Conservation (phyloP, 2,329 filamentous ascomycete species). For the Mariannaea elegans region DNA sequence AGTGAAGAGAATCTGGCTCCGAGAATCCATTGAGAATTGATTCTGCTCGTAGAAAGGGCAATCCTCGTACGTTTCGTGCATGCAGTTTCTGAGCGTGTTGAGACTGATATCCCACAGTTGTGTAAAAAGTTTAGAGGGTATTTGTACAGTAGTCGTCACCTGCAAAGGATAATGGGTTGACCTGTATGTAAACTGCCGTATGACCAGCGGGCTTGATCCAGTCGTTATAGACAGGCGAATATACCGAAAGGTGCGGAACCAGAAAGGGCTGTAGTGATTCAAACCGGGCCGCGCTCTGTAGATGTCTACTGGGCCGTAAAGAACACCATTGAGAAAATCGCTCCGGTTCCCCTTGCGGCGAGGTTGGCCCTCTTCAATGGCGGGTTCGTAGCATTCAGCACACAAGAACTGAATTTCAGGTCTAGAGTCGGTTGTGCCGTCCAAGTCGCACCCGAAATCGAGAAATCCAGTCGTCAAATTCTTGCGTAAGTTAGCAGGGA, state of each 20-base stretch:
- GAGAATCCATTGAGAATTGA: constrained; percentile 20
- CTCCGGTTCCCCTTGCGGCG: constrained; percentile 7
- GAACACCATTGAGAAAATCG: constrained; percentile 5
- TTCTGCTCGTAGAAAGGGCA: constrained; percentile 20
- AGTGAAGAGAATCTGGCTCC: constrained; percentile 17
- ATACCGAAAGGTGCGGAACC: constrained; percentile 19
- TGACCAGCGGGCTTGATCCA: not conserved
- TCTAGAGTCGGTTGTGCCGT: not conserved
- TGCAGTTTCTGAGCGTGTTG: constrained; percentile 16
- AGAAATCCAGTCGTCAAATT: constrained; percentile 7
- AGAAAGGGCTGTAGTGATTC: constrained; percentile 18
- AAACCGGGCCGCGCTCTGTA: not conserved
- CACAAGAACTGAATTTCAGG: constrained; percentile 1
- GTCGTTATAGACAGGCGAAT: constrained; percentile 6
- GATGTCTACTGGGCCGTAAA: constrained; percentile 8
- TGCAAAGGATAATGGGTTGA: constrained; percentile 14
- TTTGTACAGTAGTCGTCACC: constrained; percentile 1
- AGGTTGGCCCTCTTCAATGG: constrained; percentile 6
- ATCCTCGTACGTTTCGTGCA: constrained; percentile 18
- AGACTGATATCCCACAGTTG: constrained; percentile 14
- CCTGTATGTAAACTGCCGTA: constrained; percentile 9
- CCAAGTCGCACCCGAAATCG: constrained; percentile 3
- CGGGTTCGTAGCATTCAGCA: constrained; percentile 13
- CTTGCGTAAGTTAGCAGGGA: not conserved
- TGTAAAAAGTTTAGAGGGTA: constrained; percentile 2